These are phyloP conservation scores for Herpetospermum pedunculosum DNA, from an alignment of 306 rosid genomes.

Conservation along the genomic window DNA sequence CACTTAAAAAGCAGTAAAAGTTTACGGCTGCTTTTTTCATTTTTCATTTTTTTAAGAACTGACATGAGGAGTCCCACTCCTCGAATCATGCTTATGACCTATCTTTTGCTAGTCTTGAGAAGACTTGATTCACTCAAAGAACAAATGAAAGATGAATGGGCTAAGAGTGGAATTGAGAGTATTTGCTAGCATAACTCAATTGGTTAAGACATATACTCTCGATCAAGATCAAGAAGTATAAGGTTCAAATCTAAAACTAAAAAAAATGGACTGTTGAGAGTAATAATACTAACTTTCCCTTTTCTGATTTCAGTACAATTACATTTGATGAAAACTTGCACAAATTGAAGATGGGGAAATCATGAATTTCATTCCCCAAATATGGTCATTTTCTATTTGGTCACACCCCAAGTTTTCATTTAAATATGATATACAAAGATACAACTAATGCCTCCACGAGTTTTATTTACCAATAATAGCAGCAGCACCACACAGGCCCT, in stretches of 20 bases:
- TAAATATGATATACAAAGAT: neutral
- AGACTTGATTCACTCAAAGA: neutral
- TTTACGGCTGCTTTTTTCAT: neutral
- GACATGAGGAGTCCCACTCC: no score
- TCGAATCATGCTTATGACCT: neutral
- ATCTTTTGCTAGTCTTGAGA: neutral
- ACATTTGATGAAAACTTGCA: neutral
- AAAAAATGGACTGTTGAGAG: no score
- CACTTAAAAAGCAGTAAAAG: neutral
- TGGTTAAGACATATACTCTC: no score
- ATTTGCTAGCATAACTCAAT: no score
- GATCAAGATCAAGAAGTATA: no score
- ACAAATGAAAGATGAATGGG: no score
- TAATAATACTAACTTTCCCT: neutral
- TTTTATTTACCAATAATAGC: neutral
- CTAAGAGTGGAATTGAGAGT: neutral
- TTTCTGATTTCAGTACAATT: neutral
- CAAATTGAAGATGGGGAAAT: neutral
- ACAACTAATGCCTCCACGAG: neutral
- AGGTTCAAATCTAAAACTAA: no score
- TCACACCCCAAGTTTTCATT: neutral
- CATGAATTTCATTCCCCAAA: neutral
- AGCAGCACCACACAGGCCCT: neutral
- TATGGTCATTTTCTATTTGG: neutral
- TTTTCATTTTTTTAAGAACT: no score